Evolutionary conservation across 768 basidiomycete genomes (phyloP).

Genomic region (Mycena vitilis): DNA sequence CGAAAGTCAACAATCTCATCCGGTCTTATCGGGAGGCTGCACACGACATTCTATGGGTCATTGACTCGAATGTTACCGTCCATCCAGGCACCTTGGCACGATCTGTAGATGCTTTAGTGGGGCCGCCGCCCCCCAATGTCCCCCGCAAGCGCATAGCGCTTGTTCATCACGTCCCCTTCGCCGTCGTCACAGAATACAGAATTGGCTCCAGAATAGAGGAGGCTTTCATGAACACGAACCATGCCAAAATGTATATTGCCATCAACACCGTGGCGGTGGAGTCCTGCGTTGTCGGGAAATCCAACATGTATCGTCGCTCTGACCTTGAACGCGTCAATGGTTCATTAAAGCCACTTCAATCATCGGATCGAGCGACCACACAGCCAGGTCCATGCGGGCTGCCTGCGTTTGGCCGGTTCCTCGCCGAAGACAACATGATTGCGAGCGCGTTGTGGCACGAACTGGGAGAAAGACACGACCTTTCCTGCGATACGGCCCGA

Average conservation of each 20-base stretch:
- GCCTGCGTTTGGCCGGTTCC: constrained; percentile 84
- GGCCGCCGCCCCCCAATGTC: constrained; percentile 49
- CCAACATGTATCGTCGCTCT: constrained; percentile 91
- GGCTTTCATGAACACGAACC: constrained; percentile 95
- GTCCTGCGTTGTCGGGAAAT: constrained; percentile 97
- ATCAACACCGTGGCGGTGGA: constrained; percentile 91
- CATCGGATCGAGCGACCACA: constrained; percentile 40
- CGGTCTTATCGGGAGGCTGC: constrained; percentile 83
- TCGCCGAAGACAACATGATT: constrained; percentile 99
- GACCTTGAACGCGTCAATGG: constrained; percentile 84
- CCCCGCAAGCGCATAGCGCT: constrained; percentile 72
- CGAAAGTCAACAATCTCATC: constrained; percentile 97
- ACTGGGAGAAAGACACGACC: constrained; percentile 85
- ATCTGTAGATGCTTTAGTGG: constrained; percentile 80
- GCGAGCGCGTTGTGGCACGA: constrained; percentile 94
- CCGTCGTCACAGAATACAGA: constrained; percentile 72
- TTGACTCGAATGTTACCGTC: constrained; percentile 94
- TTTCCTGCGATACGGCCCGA: constrained; percentile 90
- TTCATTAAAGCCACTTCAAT: constrained; percentile 61
- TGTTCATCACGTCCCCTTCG: constrained; percentile 97
- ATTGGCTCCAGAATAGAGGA: constrained; percentile 91
- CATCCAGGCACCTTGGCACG: constrained; percentile 84
- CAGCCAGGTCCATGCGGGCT: constrained; percentile 64
- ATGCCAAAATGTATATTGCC: constrained; percentile 97
- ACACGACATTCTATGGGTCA: constrained; percentile 94